phyloP scores from a whole-genome alignment of 2,329 filamentous ascomycete species.

The Ascocoryne sarcoides region DNA sequence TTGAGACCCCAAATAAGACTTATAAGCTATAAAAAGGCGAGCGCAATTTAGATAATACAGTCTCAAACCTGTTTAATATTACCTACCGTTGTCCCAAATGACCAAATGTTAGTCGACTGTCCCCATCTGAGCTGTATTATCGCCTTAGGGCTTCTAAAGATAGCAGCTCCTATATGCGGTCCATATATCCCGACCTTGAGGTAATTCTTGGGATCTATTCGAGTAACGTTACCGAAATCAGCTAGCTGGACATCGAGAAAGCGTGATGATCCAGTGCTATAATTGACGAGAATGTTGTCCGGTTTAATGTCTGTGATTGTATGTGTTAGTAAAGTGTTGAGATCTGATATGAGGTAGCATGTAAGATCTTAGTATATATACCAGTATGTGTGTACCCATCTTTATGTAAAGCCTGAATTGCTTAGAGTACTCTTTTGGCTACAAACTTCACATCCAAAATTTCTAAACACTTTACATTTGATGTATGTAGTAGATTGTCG shows the following conservation, averaged over 20 bases:
- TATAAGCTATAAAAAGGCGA: constrained; percentile 21
- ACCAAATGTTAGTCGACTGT: constrained; percentile 33
- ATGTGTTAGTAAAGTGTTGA: constrained; percentile 12
- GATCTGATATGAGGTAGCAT: constrained; percentile 11
- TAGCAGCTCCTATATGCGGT: constrained; percentile 28
- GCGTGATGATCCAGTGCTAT: constrained; percentile 21
- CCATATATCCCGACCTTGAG: constrained; percentile 17
- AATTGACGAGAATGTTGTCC: constrained; percentile 32
- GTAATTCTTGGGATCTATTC: constrained; percentile 17
- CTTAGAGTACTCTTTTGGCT: constrained; percentile 18
- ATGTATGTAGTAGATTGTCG: constrained; percentile 18
- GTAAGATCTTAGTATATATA: constrained; percentile 12
- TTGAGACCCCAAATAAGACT: constrained; percentile 22
- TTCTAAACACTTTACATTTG: constrained; percentile 14
- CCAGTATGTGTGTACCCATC: constrained; percentile 20
- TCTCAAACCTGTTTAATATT: constrained; percentile 9
- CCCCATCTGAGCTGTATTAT: constrained; percentile 29
- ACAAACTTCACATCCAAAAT: constrained; percentile 17
- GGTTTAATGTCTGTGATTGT: constrained; percentile 27
- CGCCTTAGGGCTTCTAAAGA: constrained; percentile 32
- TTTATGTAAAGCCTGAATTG: constrained; percentile 19
- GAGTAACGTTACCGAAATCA: constrained; percentile 27
- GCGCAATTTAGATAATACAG: constrained; percentile 11
- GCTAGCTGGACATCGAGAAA: constrained; percentile 30
- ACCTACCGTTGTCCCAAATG: constrained; percentile 30